phyloP scores from a whole-genome alignment of 257 asterid genomes.

The Penstemon eatonii region DNA sequence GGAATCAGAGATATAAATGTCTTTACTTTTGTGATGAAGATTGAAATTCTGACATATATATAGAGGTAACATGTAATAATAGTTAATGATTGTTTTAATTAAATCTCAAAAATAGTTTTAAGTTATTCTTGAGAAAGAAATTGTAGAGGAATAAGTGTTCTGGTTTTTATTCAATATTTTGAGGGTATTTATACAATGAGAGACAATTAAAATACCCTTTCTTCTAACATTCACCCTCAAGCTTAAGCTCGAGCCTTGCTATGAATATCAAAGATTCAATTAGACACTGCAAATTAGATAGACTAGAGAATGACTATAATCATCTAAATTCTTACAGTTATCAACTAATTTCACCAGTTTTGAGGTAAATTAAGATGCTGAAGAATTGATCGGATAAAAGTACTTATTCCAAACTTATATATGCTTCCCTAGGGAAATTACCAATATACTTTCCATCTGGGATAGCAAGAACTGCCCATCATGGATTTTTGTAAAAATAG shows the following conservation, averaged over 20 bases:
- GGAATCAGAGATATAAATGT: background rate
- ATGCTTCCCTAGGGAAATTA: background rate
- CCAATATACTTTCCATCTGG: background rate
- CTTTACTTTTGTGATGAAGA: background rate
- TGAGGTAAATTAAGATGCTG: constrained; percentile 14
- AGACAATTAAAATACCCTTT: too few relatives aligned
- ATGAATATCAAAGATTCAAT: too few relatives aligned
- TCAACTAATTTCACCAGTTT: background rate
- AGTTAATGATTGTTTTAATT: background rate
- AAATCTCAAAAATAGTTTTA: background rate
- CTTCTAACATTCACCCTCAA: too few relatives aligned
- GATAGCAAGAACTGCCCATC: background rate
- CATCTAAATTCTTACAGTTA: background rate
- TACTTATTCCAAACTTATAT: background rate
- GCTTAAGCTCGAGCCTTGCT: too few relatives aligned
- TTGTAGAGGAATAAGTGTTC: too few relatives aligned
- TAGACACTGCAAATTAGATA: too few relatives aligned
- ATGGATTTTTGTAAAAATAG: background rate
- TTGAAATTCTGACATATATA: constrained; percentile 4
- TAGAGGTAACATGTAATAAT: constrained; percentile 4
- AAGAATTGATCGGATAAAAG: background rate
- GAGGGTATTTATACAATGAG: too few relatives aligned
- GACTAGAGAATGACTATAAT: too few relatives aligned
- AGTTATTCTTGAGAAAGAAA: too few relatives aligned
- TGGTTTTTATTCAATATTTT: too few relatives aligned